Percentiles rank a stretch among this genome's conserved stretches.
These are phyloP conservation scores for Metschnikowia peoriensis DNA, from an alignment of 805 yeast species.

Conservation along the genomic window DNA sequence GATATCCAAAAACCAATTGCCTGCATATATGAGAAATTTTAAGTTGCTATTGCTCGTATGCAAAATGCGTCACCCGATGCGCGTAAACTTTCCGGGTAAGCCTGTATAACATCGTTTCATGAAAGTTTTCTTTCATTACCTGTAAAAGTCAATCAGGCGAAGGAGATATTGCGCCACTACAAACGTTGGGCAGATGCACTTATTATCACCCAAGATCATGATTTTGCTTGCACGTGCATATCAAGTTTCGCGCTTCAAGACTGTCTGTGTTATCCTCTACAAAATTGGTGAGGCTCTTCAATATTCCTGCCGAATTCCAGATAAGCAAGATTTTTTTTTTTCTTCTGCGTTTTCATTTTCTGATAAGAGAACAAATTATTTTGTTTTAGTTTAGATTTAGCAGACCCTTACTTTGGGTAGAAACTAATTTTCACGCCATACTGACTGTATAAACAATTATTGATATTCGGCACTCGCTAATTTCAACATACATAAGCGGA, in stretches of 20 bases:
- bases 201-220: too few species aligned
- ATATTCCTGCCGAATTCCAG: neutral
- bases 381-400: neutral
- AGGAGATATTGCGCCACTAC: too few species aligned
- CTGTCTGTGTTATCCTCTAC: neutral
- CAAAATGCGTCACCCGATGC: neutral
- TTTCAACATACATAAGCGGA: constrained; percentile 1
- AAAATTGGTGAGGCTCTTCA: neutral
- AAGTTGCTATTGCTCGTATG: neutral
- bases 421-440: too few species aligned
- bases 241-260: neutral
- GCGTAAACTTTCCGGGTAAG: neutral
- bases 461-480: neutral
- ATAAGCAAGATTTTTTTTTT: too few species aligned
- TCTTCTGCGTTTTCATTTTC: too few species aligned
- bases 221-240: neutral
- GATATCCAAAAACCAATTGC: neutral
- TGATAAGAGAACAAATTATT: too few species aligned
- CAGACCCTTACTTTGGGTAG: too few species aligned
- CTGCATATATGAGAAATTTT: neutral
- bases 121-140: too few species aligned
- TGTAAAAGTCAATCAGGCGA: too few species aligned
- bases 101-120: too few species aligned
- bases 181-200: too few species aligned
- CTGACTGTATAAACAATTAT: too few species aligned